Conservation (phyloP, 2,329 filamentous ascomycete species). For the Seiridium cupressi region DNA sequence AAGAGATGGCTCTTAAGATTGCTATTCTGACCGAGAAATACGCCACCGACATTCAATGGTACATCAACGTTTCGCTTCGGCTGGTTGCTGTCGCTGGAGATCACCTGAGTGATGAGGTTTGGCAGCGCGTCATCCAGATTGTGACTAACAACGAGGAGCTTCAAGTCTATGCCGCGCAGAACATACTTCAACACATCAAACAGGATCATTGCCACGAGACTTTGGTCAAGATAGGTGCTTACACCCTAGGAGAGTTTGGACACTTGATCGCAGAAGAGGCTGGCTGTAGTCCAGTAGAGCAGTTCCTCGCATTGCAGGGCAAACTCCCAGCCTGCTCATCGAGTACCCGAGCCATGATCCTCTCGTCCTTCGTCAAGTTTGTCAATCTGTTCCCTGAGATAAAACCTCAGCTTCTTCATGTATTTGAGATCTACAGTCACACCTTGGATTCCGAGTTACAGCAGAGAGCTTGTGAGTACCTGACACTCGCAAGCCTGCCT, state of each 20-base stretch:
- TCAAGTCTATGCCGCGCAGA: slow-evolving; percentile 93
- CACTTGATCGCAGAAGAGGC: slow-evolving; percentile 91
- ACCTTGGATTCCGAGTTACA: slow-evolving; percentile 94
- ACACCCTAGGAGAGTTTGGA: slow-evolving; percentile 94
- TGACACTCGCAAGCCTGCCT: slow-evolving; percentile 79
- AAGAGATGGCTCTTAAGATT: slow-evolving; percentile 99
- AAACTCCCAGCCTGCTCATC: slow-evolving; percentile 90
- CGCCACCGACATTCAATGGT: slow-evolving; percentile 97
- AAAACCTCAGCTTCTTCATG: slow-evolving; percentile 87
- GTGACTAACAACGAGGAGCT: slow-evolving; percentile 99
- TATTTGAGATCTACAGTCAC: slow-evolving; percentile 91
- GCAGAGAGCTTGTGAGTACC: slow-evolving; percentile 93
- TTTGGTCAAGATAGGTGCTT: slow-evolving; percentile 94
- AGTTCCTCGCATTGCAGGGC: slow-evolving; percentile 86
- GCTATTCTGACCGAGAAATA: slow-evolving; percentile 98
- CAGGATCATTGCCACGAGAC: slow-evolving; percentile 94
- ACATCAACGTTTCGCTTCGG: slow-evolving; percentile 93
- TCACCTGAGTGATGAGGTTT: slow-evolving; percentile 98
- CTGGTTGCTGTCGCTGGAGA: slow-evolving; percentile 96
- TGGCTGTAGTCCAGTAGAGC: slow-evolving; percentile 93
- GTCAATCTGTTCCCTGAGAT: slow-evolving; percentile 98
- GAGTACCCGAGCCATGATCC: slow-evolving; percentile 85
- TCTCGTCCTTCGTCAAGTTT: slow-evolving; percentile 96
- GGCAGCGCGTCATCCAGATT: slow-evolving; percentile 98
- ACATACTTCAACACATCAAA: slow-evolving; percentile 89